A percentile compares a stretch with the other conserved stretches of the same genome.
These are phyloP conservation scores for Gryganskiella cystojenkinii DNA, from an alignment of 192 early-diverging fungal species.

Conservation along the genomic window DNA sequence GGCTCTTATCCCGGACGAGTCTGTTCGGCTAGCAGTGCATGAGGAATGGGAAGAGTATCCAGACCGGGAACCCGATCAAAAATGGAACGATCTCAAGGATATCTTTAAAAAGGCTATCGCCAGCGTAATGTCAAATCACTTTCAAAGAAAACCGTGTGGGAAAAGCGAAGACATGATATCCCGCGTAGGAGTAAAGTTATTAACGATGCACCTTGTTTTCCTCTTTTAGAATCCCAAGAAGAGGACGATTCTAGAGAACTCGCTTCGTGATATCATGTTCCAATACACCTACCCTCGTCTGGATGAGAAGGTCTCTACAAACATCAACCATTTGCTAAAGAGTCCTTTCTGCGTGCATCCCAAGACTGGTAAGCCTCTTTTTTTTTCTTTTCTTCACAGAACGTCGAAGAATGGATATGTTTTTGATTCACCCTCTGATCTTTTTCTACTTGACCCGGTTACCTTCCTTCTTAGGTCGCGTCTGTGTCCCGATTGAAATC, in stretches of 20 bases:
- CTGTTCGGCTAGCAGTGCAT: conserved; percentile 39
- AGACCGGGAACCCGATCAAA: conserved; percentile 31
- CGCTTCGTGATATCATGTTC: conserved; percentile 82
- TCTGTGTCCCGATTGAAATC: conserved; percentile 93
- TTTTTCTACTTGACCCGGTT: not conserved
- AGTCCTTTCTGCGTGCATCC: conserved; percentile 98
- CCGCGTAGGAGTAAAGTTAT: not conserved
- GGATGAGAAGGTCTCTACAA: conserved; percentile 91
- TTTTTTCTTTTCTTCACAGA: not conserved
- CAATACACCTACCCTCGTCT: conserved; percentile 94
- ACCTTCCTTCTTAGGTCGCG: conserved; percentile 64
- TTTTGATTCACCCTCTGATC: not conserved
- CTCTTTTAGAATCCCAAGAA: conserved; percentile 41
- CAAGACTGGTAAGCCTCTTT: conserved; percentile 76
- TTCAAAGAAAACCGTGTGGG: too few species aligned
- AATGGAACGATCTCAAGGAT: conserved; percentile 59
- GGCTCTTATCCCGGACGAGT: conserved; percentile 80
- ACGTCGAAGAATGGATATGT: not conserved
- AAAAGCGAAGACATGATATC: too few species aligned
- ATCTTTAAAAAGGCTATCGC: conserved; percentile 22
- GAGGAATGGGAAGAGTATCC: conserved; percentile 54
- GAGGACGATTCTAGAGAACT: conserved; percentile 47
- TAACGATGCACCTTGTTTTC: not conserved
- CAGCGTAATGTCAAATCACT: not conserved
- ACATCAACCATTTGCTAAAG: conserved; percentile 96